A percentile compares a stretch with the other conserved stretches of the same genome.
Evolutionary conservation across 345 rosid species (phyloP).

Genomic region (Syzygium grande): DNA sequence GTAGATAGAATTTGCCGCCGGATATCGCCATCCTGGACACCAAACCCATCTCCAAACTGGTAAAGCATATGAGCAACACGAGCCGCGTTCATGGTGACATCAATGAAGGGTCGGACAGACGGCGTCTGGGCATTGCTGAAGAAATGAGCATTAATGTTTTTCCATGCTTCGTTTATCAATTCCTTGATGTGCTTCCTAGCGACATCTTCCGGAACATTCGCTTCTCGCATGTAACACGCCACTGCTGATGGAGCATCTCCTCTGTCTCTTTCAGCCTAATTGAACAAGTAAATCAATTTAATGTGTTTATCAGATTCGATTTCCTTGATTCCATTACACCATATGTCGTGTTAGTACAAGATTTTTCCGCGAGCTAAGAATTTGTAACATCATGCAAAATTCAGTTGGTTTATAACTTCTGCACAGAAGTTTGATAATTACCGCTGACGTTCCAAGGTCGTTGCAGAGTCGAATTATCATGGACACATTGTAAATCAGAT

Average conservation of each 20-base stretch:
- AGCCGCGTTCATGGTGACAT: constrained; percentile 17
- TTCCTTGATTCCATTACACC: not conserved
- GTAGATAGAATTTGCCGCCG: constrained; percentile 18
- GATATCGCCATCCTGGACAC: constrained; percentile 27
- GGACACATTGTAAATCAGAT: constrained; percentile 21
- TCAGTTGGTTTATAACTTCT: not conserved
- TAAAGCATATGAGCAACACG: constrained; percentile 32
- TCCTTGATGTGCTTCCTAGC: constrained; percentile 19
- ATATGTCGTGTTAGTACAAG: too few relatives aligned
- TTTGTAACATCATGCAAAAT: not conserved
- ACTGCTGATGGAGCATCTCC: constrained; percentile 45
- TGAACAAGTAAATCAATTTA: not conserved
- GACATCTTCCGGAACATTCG: constrained; percentile 19
- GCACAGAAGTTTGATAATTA: not conserved
- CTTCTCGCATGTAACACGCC: constrained; percentile 28
- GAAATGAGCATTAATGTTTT: constrained; percentile 23
- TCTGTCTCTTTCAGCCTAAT: constrained; percentile 44
- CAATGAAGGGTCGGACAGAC: constrained; percentile 7
- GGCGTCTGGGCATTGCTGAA: not conserved
- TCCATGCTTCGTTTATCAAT: constrained; percentile 24
- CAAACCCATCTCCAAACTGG: constrained; percentile 42
- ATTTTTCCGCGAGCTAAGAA: not conserved
- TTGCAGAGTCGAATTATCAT: constrained; percentile 40
- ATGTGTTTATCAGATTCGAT: not conserved
- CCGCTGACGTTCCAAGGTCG: constrained; percentile 36